A percentile compares a stretch with the other conserved stretches of the same genome.
These are phyloP conservation scores for Ophiostoma sp. DNA, from an alignment of 2,329 filamentous ascomycete species.

Conservation along the genomic window DNA sequence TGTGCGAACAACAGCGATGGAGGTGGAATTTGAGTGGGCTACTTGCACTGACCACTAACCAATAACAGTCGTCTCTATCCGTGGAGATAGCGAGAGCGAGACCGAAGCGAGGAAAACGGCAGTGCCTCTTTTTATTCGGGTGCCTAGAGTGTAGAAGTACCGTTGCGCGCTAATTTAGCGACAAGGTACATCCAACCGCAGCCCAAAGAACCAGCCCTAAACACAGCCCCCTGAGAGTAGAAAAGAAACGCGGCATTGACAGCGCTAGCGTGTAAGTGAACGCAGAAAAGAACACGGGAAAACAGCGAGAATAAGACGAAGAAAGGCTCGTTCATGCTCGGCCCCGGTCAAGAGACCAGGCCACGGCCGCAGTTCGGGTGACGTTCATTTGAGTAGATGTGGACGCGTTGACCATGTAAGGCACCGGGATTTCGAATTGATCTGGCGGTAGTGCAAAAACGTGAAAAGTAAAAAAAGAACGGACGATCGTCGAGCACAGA, in stretches of 20 bases:
- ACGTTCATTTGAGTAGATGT: background rate
- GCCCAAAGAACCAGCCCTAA: background rate
- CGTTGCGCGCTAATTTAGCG: background rate
- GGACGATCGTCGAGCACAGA: background rate
- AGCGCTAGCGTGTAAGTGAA: slow-evolving; percentile 5
- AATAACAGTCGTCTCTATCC: no score
- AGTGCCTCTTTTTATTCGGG: slow-evolving; percentile 9
- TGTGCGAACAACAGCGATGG: background rate
- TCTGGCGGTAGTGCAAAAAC: background rate
- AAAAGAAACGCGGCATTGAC: background rate
- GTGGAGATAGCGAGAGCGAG: background rate
- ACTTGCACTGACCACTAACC: no score
- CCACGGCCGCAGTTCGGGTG: background rate
- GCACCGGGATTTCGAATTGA: slow-evolving; percentile 2
- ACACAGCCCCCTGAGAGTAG: background rate
- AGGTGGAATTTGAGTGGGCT: no score
- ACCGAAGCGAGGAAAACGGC: background rate
- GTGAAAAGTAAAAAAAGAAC: background rate
- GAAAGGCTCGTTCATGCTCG: background rate
- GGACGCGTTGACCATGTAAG: slow-evolving; percentile 14
- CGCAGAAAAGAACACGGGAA: background rate
- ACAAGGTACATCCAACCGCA: background rate
- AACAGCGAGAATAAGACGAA: background rate
- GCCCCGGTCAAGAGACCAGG: background rate
- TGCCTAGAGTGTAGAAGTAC: background rate